Conservation (phyloP, 345 rosid genomes). For the Capsella bursapastoris region DNA sequence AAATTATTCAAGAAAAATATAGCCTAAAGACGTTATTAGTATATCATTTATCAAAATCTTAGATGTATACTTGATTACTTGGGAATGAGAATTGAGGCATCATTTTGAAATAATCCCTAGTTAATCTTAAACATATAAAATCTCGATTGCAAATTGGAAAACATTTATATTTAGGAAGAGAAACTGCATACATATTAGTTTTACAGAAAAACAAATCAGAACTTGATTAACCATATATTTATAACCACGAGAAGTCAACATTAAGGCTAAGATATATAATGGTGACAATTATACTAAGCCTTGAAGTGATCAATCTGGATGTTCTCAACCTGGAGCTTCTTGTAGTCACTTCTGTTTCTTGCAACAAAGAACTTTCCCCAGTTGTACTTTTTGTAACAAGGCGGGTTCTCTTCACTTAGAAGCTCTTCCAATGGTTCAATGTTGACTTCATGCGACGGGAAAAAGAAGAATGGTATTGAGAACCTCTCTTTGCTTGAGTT, state of each 20-base stretch:
- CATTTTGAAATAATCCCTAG: no score
- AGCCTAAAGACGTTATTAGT: no score
- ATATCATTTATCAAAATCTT: background rate
- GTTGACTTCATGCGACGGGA: conserved; percentile 52
- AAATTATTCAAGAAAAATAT: background rate
- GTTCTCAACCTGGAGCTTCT: conserved; percentile 60
- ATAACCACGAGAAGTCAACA: conserved; percentile 2
- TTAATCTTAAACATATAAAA: no score
- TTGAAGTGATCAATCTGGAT: conserved; percentile 66
- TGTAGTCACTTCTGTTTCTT: conserved; percentile 66
- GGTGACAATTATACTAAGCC: conserved; percentile 20
- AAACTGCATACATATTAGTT: background rate
- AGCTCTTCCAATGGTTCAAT: conserved; percentile 72
- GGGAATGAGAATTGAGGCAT: no score
- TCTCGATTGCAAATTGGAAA: background rate
- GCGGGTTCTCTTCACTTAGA: conserved; percentile 46
- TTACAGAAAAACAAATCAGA: background rate
- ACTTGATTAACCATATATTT: background rate
- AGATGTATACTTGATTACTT: background rate
- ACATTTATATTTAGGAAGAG: background rate
- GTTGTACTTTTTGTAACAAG: conserved; percentile 59
- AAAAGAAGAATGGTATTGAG: conserved; percentile 68
- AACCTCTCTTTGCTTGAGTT: conserved; percentile 64
- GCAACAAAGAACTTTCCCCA: conserved; percentile 68
- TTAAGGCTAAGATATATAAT: background rate